Evolutionary conservation across 2,329 filamentous ascomycete species (phyloP).

Genomic region (Aspergillus uvarum): DNA sequence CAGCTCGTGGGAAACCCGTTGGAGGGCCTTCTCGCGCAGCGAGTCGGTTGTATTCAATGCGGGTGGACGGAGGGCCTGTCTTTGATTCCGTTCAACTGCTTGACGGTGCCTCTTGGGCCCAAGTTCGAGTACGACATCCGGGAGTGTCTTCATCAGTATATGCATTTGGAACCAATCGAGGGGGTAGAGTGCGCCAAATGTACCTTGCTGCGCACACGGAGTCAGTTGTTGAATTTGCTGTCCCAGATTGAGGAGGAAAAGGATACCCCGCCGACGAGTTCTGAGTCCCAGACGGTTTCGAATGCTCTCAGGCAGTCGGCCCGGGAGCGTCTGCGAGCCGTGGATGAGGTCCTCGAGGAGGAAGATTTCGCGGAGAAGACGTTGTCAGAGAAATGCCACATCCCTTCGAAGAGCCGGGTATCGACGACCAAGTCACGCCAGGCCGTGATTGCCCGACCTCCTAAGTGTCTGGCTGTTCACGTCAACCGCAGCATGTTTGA

Average conservation of each 20-base stretch:
- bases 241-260: constrained; percentile 41
- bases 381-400: constrained; percentile 63
- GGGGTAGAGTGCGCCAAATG: constrained; percentile 91
- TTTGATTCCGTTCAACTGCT: constrained; percentile 89
- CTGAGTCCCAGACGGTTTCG: constrained; percentile 28
- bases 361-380: constrained; percentile 76
- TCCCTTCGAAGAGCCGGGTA: constrained; percentile 65
- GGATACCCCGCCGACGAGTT: constrained; percentile 16
- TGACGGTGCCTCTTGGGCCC: constrained; percentile 77
- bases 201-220: constrained; percentile 65
- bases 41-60: constrained; percentile 82
- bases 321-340: constrained; percentile 59
- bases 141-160: constrained; percentile 81
- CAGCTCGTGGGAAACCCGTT: constrained; percentile 67
- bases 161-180: constrained; percentile 78
- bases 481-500: constrained; percentile 92
- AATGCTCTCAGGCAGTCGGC: constrained; percentile 45
- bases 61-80: constrained; percentile 84
- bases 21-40: constrained; percentile 82
- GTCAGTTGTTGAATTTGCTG: constrained; percentile 52
- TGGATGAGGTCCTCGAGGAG: constrained; percentile 71
- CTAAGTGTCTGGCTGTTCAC: constrained; percentile 78
- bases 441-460: constrained; percentile 77
- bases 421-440: constrained; percentile 86
- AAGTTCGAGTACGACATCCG: constrained; percentile 68